Conservation (phyloP, 1,284 basidiomycete genomes). For the Cystobasidium pallidum region DNA sequence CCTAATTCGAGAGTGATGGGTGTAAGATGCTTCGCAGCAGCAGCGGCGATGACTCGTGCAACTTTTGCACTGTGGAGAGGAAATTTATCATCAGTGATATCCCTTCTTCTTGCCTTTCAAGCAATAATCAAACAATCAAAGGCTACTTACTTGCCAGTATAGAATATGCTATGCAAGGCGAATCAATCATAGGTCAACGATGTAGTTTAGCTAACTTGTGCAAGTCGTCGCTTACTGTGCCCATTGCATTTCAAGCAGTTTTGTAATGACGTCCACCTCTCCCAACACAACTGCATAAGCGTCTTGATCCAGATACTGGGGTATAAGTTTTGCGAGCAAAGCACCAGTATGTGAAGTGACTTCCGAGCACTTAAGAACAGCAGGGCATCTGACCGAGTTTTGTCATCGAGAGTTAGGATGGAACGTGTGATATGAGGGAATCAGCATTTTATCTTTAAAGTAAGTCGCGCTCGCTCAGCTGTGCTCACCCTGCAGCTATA, state of each 20-base stretch:
- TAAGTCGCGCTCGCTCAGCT: too few relatives aligned
- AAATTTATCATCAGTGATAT: background rate
- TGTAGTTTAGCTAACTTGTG: too few relatives aligned
- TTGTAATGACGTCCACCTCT: slow-evolving; percentile 72
- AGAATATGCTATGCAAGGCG: slow-evolving; percentile 33
- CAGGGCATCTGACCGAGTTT: slow-evolving; percentile 60
- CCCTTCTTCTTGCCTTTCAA: background rate
- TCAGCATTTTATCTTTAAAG: too few relatives aligned
- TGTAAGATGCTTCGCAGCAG: slow-evolving; percentile 83
- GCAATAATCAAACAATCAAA: too few relatives aligned
- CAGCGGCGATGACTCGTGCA: slow-evolving; percentile 74
- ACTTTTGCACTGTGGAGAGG: slow-evolving; percentile 66
- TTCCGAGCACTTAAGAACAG: slow-evolving; percentile 79
- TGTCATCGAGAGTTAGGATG: too few relatives aligned
- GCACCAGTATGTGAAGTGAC: slow-evolving; percentile 68
- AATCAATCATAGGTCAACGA: background rate
- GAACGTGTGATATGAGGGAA: too few relatives aligned
- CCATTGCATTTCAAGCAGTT: slow-evolving; percentile 78
- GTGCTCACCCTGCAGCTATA: slow-evolving; percentile 69
- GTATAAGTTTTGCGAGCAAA: slow-evolving; percentile 72
- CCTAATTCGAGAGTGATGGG: slow-evolving; percentile 78
- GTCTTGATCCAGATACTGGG: slow-evolving; percentile 78
- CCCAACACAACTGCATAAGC: slow-evolving; percentile 76
- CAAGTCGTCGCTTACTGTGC: slow-evolving; percentile 67
- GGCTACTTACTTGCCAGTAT: slow-evolving; percentile 38